Evolutionary conservation across 768 basidiomycete species (phyloP).

Genomic region (Hygrophorus pudorinus): DNA sequence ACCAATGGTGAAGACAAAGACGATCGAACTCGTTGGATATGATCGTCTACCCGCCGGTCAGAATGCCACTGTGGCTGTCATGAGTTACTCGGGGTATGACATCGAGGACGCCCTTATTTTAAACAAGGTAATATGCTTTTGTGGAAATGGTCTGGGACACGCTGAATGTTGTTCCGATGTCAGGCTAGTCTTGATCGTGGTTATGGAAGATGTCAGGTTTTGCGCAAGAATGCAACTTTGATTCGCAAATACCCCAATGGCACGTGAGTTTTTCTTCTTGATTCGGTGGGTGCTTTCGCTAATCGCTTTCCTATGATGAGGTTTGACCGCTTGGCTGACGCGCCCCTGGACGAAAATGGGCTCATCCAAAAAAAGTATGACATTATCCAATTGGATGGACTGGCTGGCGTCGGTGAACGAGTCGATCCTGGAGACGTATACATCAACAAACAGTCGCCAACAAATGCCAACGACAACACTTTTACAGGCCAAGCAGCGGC

Average conservation of each 20-base stretch:
- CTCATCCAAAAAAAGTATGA: conserved; percentile 75
- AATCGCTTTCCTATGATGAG: conserved; percentile 25
- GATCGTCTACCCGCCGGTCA: conserved; percentile 96
- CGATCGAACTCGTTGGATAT: conserved; percentile 94
- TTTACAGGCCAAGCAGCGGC: conserved; percentile 78
- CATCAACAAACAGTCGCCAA: conserved; percentile 94
- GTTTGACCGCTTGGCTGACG: conserved; percentile 90
- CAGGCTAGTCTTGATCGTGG: conserved; percentile 95
- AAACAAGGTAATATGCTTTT: conserved; percentile 55
- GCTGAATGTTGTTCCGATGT: conserved; percentile 6
- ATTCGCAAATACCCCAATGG: conserved; percentile 96
- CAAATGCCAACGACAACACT: conserved; percentile 86
- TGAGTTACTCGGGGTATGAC: conserved; percentile 99
- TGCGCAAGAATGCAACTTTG: conserved; percentile 90
- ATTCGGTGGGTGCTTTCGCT: neutral
- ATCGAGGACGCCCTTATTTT: conserved; percentile 98
- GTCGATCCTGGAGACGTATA: conserved; percentile 91
- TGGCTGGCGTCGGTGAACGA: conserved; percentile 90
- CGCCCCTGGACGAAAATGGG: conserved; percentile 78
- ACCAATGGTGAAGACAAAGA: conserved; percentile 99
- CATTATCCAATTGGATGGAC: conserved; percentile 85
- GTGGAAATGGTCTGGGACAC: neutral
- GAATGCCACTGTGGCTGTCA: conserved; percentile 96
- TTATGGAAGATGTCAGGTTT: conserved; percentile 94
- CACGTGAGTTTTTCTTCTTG: conserved; percentile 51